These are phyloP conservation scores for Polyrhizophydium stewartii DNA, from an alignment of 371 early-diverging fungal species.

Conservation along the genomic window DNA sequence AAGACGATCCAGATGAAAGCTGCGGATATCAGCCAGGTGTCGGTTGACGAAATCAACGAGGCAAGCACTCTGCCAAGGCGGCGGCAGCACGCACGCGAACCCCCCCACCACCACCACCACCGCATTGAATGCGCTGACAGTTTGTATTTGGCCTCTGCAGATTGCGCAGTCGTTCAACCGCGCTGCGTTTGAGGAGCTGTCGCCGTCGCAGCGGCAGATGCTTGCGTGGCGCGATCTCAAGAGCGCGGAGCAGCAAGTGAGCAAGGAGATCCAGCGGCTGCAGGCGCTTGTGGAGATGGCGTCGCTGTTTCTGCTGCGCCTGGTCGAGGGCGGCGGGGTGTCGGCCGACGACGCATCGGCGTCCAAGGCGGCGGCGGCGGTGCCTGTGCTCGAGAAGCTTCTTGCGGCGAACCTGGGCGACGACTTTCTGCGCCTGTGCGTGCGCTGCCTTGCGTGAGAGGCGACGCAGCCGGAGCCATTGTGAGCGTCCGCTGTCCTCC, in stretches of 20 bases:
- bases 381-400: background rate
- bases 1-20: slow-evolving; percentile 20
- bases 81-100: background rate
- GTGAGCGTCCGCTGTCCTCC: too few species aligned
- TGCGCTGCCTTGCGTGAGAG: too few species aligned
- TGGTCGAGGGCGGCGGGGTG: background rate
- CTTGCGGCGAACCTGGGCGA: background rate
- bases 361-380: background rate
- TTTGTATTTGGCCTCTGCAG: background rate
- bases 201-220: background rate
- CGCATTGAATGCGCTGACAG: too few species aligned
- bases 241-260: background rate
- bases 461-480: too few species aligned
- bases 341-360: background rate
- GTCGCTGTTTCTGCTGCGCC: background rate
- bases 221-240: background rate
- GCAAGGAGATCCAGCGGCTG: slow-evolving; percentile 1
- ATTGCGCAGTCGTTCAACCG: slow-evolving; percentile 3
- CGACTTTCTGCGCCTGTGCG: background rate
- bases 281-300: slow-evolving; percentile 1
- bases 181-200: slow-evolving; percentile 2
- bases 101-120: too few species aligned
- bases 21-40: slow-evolving; percentile 23
- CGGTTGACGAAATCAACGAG: slow-evolving; percentile 39
- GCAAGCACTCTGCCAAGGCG: slow-evolving; percentile 2